A percentile compares a stretch with the other conserved stretches of the same genome.
These are phyloP conservation scores for Pistacia vera DNA, from an alignment of 345 rosid species.

Conservation along the genomic window DNA sequence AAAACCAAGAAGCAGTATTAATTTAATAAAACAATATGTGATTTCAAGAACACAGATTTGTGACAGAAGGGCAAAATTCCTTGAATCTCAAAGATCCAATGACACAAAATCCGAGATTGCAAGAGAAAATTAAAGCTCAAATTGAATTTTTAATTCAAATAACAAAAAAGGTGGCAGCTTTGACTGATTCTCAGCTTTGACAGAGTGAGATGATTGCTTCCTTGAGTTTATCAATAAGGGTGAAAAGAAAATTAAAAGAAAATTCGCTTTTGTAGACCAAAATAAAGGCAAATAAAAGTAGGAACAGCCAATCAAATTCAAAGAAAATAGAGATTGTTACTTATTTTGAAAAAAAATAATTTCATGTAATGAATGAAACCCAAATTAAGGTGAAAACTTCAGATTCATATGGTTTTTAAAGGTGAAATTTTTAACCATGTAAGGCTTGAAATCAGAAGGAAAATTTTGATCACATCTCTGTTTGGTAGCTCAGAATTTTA, in stretches of 20 bases:
- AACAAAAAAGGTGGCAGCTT: slow-evolving; percentile 6
- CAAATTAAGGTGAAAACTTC: not conserved
- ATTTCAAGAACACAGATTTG: not conserved
- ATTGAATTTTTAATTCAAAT: too few relatives aligned
- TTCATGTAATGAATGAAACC: not conserved
- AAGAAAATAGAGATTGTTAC: too few relatives aligned
- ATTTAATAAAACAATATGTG: not conserved
- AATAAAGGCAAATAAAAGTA: not conserved
- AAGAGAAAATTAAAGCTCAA: not conserved
- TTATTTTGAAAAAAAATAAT: not conserved
- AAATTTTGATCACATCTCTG: not conserved
- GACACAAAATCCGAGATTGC: not conserved
- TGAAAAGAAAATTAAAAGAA: not conserved
- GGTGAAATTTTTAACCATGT: not conserved
- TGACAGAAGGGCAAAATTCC: not conserved
- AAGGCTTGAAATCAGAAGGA: not conserved
- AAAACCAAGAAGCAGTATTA: not conserved
- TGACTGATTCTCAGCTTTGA: not conserved
- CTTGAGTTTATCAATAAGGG: slow-evolving; percentile 12
- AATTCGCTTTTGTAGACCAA: slow-evolving; percentile 10
- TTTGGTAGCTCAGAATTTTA: not conserved
- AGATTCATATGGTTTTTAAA: not conserved
- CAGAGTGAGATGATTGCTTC: not conserved
- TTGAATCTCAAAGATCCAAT: not conserved
- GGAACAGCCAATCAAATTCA: not conserved